These are phyloP conservation scores for Pleurotus platypus DNA, from an alignment of 768 basidiomycete genomes.

Conservation along the genomic window DNA sequence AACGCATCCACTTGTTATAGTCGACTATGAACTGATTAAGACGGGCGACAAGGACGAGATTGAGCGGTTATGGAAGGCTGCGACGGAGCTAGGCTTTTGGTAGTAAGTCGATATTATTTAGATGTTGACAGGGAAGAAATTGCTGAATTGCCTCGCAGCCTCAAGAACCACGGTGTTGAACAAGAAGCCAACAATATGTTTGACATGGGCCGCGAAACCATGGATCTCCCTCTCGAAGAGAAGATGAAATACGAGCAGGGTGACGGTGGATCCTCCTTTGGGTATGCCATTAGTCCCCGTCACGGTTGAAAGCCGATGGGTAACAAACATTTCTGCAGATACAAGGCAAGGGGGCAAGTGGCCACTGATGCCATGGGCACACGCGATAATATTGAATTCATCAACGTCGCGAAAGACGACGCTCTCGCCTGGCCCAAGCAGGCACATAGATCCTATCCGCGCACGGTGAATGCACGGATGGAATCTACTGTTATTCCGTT, in stretches of 20 bases:
- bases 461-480: conserved; percentile 48
- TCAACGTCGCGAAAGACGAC: conserved; percentile 71
- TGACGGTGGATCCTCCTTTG: conserved; percentile 36
- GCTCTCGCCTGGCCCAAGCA: conserved; percentile 54
- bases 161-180: conserved; percentile 55
- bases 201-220: conserved; percentile 49
- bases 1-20: conserved; percentile 32
- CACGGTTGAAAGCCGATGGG: neutral
- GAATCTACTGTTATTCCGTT: conserved; percentile 46
- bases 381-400: conserved; percentile 55
- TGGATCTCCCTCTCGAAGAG: conserved; percentile 52
- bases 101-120: conserved; percentile 27
- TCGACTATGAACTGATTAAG: conserved; percentile 31
- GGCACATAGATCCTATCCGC: conserved; percentile 56
- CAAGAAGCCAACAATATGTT: conserved; percentile 50
- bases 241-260: conserved; percentile 60
- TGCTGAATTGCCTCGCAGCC: conserved; percentile 20
- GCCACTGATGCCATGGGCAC: conserved; percentile 61
- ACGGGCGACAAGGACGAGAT: conserved; percentile 25
- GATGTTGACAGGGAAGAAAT: neutral
- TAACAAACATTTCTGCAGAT: conserved; percentile 24
- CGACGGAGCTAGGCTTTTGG: conserved; percentile 38
- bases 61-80: conserved; percentile 32
- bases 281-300: conserved; percentile 21
- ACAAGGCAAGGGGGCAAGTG: conserved; percentile 61